Conservation (phyloP, 2,329 filamentous ascomycete genomes). For the Colletotrichum lentis region DNA sequence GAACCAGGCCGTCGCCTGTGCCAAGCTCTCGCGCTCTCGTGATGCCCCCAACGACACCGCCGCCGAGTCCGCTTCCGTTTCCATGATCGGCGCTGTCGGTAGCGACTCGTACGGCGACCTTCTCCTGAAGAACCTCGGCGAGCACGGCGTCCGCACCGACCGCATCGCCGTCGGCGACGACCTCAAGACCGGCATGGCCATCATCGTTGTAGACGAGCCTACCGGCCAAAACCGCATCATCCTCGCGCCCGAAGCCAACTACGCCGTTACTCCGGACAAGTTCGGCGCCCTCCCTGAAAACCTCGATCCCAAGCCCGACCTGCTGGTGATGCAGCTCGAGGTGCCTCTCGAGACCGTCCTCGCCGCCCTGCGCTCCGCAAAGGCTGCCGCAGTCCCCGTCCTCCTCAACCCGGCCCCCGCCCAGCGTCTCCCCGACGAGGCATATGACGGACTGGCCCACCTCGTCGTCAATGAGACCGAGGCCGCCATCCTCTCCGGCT, state of each 20-base stretch:
- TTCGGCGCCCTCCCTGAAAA: slow-evolving; percentile 46
- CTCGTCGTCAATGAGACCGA: slow-evolving; percentile 93
- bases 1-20: slow-evolving; percentile 92
- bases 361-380: slow-evolving; percentile 63
- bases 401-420: slow-evolving; percentile 89
- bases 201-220: slow-evolving; percentile 78
- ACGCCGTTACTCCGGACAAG: slow-evolving; percentile 52
- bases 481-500: slow-evolving; percentile 74
- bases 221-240: slow-evolving; percentile 81
- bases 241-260: slow-evolving; percentile 76
- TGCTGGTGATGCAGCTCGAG: slow-evolving; percentile 82
- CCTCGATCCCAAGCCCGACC: slow-evolving; percentile 57
- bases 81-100: slow-evolving; percentile 80
- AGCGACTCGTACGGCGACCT: slow-evolving; percentile 70
- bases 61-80: slow-evolving; percentile 56
- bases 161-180: slow-evolving; percentile 56
- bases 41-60: slow-evolving; percentile 41
- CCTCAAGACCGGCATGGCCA: slow-evolving; percentile 71
- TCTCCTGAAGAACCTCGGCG: slow-evolving; percentile 65
- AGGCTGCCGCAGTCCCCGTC: slow-evolving; percentile 62
- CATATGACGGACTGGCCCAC: slow-evolving; percentile 75
- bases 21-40: slow-evolving; percentile 73
- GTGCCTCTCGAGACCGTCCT: slow-evolving; percentile 73
- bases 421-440: slow-evolving; percentile 69
- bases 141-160: slow-evolving; percentile 68